Evolutionary conservation across 2,329 filamentous ascomycete genomes (phyloP).

Genomic region (Fusarium aywerte): DNA sequence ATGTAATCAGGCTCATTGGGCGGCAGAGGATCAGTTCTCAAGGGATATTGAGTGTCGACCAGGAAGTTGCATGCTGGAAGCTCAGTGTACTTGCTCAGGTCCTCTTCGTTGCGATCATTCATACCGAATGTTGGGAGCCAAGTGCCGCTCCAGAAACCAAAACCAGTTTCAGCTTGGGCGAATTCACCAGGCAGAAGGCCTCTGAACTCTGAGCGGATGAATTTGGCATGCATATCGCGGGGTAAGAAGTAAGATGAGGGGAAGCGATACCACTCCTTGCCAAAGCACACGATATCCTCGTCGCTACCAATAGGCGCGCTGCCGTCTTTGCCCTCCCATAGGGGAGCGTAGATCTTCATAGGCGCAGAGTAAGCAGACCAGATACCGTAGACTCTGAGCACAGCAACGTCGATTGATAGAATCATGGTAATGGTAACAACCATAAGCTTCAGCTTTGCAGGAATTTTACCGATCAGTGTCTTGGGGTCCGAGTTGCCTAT

Average conservation of each 20-base stretch:
- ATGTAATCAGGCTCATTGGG: slow-evolving; percentile 83
- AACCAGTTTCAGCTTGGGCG: slow-evolving; percentile 74
- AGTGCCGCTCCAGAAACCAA: slow-evolving; percentile 83
- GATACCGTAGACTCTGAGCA: slow-evolving; percentile 79
- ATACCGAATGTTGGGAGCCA: slow-evolving; percentile 85
- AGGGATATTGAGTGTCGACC: slow-evolving; percentile 86
- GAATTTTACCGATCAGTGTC: slow-evolving; percentile 75
- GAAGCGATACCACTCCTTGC: slow-evolving; percentile 99
- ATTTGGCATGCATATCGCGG: slow-evolving; percentile 84
- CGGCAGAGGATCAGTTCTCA: slow-evolving; percentile 60
- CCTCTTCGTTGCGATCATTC: slow-evolving; percentile 92
- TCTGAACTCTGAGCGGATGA: slow-evolving; percentile 88
- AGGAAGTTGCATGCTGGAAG: slow-evolving; percentile 81
- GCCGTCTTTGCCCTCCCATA: slow-evolving; percentile 65
- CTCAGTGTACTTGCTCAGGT: slow-evolving; percentile 85
- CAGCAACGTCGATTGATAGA: slow-evolving; percentile 71
- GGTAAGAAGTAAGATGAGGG: slow-evolving; percentile 93
- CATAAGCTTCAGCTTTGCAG: slow-evolving; percentile 77
- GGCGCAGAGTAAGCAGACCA: slow-evolving; percentile 87
- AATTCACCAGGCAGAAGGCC: slow-evolving; percentile 94
- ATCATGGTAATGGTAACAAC: slow-evolving; percentile 70
- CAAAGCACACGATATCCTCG: slow-evolving; percentile 83
- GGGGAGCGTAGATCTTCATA: slow-evolving; percentile 72
- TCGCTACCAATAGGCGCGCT: slow-evolving; percentile 62
- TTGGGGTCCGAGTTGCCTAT: slow-evolving; percentile 77